Conservation (phyloP, 1,284 basidiomycete species). For the Boletus subluridellus region DNA sequence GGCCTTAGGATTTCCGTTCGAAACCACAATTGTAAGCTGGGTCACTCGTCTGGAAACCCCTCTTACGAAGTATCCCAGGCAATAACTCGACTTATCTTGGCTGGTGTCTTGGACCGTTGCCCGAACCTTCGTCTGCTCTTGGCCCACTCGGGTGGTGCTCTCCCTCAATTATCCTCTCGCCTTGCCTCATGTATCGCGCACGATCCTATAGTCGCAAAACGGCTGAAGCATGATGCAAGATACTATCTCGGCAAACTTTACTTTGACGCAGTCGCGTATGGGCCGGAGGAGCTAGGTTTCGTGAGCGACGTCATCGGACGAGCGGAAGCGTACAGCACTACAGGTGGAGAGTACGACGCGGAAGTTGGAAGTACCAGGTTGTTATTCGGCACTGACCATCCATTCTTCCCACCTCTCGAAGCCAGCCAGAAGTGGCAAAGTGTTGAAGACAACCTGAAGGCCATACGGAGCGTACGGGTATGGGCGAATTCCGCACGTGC, state of each 20-base stretch:
- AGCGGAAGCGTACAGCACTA: conserved; percentile 46
- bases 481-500: conserved; percentile 54
- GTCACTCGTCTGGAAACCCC: neutral
- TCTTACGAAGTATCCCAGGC: conserved; percentile 46
- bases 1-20: conserved; percentile 84
- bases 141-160: conserved; percentile 81
- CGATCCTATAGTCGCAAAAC: conserved; percentile 70
- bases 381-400: conserved; percentile 85
- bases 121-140: conserved; percentile 71
- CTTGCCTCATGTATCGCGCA: conserved; percentile 80
- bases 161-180: conserved; percentile 77
- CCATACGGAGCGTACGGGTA: conserved; percentile 56
- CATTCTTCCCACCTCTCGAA: conserved; percentile 81
- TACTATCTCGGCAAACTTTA: conserved; percentile 77
- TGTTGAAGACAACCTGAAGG: conserved; percentile 77
- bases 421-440: conserved; percentile 73
- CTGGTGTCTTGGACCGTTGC: conserved; percentile 75
- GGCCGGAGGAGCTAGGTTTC: conserved; percentile 76
- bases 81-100: conserved; percentile 73
- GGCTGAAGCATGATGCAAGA: conserved; percentile 78
- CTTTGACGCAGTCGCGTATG: conserved; percentile 82
- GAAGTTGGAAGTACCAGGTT: conserved; percentile 54
- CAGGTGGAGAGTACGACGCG: conserved; percentile 34
- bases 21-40: conserved; percentile 74
- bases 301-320: conserved; percentile 68